Base-by-base conservation (phyloP, 2,329 filamentous ascomycete genomes). In the Fusarium euwallaceae region DNA sequence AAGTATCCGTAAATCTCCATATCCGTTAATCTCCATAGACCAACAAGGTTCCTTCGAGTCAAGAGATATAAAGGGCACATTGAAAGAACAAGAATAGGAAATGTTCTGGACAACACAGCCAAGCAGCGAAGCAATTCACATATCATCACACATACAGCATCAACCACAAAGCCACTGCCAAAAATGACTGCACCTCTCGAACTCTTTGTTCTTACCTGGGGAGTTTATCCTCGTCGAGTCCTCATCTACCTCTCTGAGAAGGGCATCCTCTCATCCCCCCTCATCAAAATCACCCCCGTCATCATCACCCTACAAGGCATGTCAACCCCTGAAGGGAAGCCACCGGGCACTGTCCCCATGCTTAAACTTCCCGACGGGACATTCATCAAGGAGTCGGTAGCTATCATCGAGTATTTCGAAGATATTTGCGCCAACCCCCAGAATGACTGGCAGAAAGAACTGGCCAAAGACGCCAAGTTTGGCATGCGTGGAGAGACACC, bases 311-410 rank as follows among this genome's bases (percentile, higher is more conserved):
- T 29, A 1, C 24, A 45, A 1, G 64, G 70, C 4, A 63, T 20
- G 2, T 3, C 64, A 0, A 48, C 45, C 0, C 69, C 74, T 5
- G 66, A 62, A 1, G 72, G 74, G 0, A 76, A 75, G 12, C 74
- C 74, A 6, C 27, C 22, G 3, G 74, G 74, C 0, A 64, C 66
- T 4, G 64, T 55, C 2, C 74, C 74, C 0, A 41, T 77, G 0
- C 39, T 77, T 2, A 64, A 64, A 3, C 67, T 77, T 0, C 67
- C 72, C 2, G 69, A 77, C 2, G 72, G 74, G 3, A 39, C 51
- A 0, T 77, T 75, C 10, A 76, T 76, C 63, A 76, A 69, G 11
- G 67, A 76, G 34, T 76, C 74, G 0, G 17, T 77, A 2, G 63
- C 74, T 4, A 76, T 75, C 4, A 24, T 76, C 2, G 65, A 67